Evolutionary conservation across 805 yeast genomes (phyloP).

Genomic region (Candida sonorensis): DNA sequence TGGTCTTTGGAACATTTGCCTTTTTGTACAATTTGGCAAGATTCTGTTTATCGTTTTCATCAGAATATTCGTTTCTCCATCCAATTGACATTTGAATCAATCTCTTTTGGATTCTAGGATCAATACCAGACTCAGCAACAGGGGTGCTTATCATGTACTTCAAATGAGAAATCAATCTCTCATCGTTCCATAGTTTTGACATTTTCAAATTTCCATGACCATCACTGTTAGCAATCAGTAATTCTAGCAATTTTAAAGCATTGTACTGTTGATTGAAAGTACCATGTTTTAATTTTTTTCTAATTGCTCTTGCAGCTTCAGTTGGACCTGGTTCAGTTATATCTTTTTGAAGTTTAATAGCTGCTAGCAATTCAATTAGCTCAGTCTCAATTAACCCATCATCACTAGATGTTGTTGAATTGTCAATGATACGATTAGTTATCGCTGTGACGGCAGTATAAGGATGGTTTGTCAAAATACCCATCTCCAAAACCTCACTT

Average conservation of each 20-base stretch:
- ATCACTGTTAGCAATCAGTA: conserved; percentile 56
- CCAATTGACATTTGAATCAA: conserved; percentile 46
- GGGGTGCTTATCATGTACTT: conserved; percentile 37
- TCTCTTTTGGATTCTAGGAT: conserved; percentile 38
- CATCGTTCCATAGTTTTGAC: conserved; percentile 56
- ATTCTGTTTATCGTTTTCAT: conserved; percentile 40
- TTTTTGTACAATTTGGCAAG: conserved; percentile 40
- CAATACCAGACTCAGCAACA: conserved; percentile 22
- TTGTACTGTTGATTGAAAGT: conserved; percentile 52
- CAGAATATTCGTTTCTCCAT: conserved; percentile 60
- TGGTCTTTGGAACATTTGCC: conserved; percentile 30
- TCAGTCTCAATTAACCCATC: conserved; percentile 35
- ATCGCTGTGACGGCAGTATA: conserved; percentile 64
- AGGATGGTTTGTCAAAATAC: conserved; percentile 52
- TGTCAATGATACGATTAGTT: conserved; percentile 42
- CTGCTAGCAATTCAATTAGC: conserved; percentile 51
- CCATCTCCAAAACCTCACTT: conserved; percentile 41
- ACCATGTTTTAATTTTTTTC: conserved; percentile 91
- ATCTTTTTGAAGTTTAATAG: conserved; percentile 33
- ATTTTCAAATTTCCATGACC: conserved; percentile 35
- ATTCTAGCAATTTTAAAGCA: conserved; percentile 53
- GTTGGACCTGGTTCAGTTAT: conserved; percentile 33
- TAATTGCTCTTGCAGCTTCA: conserved; percentile 87
- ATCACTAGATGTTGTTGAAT: conserved; percentile 36
- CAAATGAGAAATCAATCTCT: conserved; percentile 58